Evolutionary conservation across 2,329 filamentous ascomycete species (phyloP).

Genomic region (Seiridium unicorne): DNA sequence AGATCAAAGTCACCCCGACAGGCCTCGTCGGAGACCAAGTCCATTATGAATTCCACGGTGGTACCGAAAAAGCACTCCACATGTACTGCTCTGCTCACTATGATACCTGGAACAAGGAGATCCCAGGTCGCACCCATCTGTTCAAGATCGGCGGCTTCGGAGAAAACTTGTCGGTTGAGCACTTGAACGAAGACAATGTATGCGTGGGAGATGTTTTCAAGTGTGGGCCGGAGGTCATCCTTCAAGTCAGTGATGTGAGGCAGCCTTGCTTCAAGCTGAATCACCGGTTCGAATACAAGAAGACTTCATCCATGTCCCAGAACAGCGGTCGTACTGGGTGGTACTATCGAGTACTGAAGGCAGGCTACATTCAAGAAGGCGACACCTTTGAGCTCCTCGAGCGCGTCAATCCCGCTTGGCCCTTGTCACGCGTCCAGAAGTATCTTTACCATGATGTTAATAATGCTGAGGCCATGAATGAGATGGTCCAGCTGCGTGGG

Average conservation of each 20-base stretch:
- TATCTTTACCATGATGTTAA: constrained; percentile 24
- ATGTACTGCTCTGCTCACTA: constrained; percentile 60
- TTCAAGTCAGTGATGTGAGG: constrained; percentile 59
- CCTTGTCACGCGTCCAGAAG: background rate
- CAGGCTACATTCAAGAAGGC: constrained; percentile 44
- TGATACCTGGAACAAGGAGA: constrained; percentile 46
- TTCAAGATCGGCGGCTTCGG: constrained; percentile 62
- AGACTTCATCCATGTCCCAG: constrained; percentile 58
- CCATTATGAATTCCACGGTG: constrained; percentile 56
- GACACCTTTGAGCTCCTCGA: constrained; percentile 9
- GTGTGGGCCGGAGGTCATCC: constrained; percentile 41
- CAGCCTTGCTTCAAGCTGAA: constrained; percentile 68
- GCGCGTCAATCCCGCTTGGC: constrained; percentile 7
- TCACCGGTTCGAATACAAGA: constrained; percentile 61
- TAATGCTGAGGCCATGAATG: constrained; percentile 47
- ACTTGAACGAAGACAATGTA: constrained; percentile 60
- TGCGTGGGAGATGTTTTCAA: constrained; percentile 64
- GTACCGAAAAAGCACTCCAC: constrained; percentile 61
- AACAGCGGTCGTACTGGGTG: constrained; percentile 58
- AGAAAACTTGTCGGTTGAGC: constrained; percentile 57
- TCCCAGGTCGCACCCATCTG: constrained; percentile 45
- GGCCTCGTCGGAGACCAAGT: constrained; percentile 62
- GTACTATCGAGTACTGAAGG: constrained; percentile 59
- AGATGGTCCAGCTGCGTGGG: constrained; percentile 47
- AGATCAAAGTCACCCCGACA: constrained; percentile 40